phyloP scores from a whole-genome alignment of 768 basidiomycete genomes.

The Paxillus ammoniavirescens region DNA sequence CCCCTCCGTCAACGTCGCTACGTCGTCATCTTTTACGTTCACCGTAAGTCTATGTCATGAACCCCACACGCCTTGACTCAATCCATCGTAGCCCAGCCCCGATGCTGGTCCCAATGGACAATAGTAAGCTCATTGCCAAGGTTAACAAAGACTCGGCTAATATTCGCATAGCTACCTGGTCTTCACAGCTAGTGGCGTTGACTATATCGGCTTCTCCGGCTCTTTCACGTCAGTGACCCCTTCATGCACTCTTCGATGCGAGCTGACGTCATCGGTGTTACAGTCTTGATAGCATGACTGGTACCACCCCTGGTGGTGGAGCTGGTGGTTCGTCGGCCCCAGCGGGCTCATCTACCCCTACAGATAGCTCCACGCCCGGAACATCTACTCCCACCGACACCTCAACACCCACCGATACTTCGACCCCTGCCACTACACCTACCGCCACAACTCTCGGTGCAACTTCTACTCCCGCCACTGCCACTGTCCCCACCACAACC shows the following conservation, averaged over 20 bases:
- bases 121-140: conserved; percentile 46
- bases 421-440: conserved; percentile 9
- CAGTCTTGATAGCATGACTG: conserved; percentile 60
- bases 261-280: conserved; percentile 4
- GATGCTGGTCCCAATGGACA: conserved; percentile 50
- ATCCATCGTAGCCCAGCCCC: conserved; percentile 46
- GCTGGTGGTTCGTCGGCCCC: conserved; percentile 19
- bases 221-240: conserved; percentile 49
- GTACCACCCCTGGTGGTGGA: conserved; percentile 35
- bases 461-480: background rate
- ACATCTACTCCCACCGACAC: background rate
- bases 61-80: background rate
- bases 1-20: conserved; percentile 51
- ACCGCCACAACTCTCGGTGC: background rate
- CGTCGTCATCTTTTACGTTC: conserved; percentile 48
- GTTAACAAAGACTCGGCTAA: conserved; percentile 3
- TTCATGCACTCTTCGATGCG: background rate
- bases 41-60: conserved; percentile 40
- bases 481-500: conserved; percentile 34
- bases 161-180: conserved; percentile 52
- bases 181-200: conserved; percentile 42
- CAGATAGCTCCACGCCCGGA: conserved; percentile 11
- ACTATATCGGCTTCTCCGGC: conserved; percentile 48
- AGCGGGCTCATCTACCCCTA: conserved; percentile 10
- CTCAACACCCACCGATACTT: conserved; percentile 18